Evolutionary conservation across 352 stramenopile species (phyloP), one percentile per base, ranked within the genome.

Genomic region (Pythium apleroticum): DNA sequence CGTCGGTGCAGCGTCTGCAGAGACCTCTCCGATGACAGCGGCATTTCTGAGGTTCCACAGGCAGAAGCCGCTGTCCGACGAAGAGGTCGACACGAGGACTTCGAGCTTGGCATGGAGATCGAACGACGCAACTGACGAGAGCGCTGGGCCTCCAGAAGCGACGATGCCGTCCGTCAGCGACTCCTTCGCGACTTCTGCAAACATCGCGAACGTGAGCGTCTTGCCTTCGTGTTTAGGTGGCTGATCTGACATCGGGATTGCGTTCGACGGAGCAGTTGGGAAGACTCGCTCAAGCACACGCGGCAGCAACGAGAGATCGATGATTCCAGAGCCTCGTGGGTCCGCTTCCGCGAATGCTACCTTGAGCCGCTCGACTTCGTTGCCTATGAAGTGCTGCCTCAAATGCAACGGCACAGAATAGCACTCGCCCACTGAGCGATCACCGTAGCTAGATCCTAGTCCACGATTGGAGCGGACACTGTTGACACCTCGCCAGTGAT

Each of bases 1-100:
- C 8, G 39, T 11, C 17, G 25, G 4, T 62, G 35, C 17, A 28
- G 25, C 12, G 17, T 31, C 3, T 15, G 45, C 50, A 0, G 37
- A 71, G 35, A 46, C 73, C 52, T 77, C 66, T 24, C 59, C 72
- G 19, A 76, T 28, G 3, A 85, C 65, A 4, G 67, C 55, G 0
- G 60, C 71, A 52, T 79, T 80, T 35, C 73, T 71, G 11, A 83
- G 25, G 54, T 81, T 83, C 79, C 79, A 88, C 7, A 80, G 60
- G 27, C 77, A 86, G 45, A 86, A 83, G 0, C 56, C 73, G 0
- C 57, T 64, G 30, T 81, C 65, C 22, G 46, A 60, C 5, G 65
- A 63, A 1, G 75, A 86, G 3, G 68, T 61, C 8, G 77, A 74
- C 20, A 82, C 41, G 2, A 88, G 43, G 8, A 67, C 63, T 11